phyloP scores from a whole-genome alignment of 805 yeast species.

The Isabelozyma gotoi region DNA sequence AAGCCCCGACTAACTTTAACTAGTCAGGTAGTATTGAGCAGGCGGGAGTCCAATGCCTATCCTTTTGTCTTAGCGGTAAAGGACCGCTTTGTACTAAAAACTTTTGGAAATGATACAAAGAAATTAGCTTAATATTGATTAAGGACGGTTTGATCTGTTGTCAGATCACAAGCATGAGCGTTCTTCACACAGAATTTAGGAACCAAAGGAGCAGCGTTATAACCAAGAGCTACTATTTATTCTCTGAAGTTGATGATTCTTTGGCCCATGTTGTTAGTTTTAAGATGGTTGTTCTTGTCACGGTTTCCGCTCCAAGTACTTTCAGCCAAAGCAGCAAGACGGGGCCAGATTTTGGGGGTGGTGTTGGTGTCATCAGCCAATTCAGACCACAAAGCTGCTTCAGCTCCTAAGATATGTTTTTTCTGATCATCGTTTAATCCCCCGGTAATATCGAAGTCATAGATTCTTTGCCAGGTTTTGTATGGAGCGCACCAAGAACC shows the following conservation, averaged over 20 bases:
- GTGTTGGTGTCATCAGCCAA: no score
- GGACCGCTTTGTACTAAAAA: no score
- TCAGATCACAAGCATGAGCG: constrained; percentile 38
- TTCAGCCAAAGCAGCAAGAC: constrained; percentile 43
- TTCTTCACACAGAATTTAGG: constrained; percentile 35
- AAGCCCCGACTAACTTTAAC: no score
- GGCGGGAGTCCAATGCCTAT: no score
- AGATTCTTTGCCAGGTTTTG: constrained; percentile 44
- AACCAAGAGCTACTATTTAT: constrained; percentile 33
- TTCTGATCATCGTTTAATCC: constrained; percentile 28
- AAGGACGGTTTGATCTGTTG: constrained; percentile 9
- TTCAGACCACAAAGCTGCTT: constrained; percentile 39
- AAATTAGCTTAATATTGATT: no score
- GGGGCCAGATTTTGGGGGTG: constrained; percentile 37
- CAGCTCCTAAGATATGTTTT: constrained; percentile 36
- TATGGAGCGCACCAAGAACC: constrained; percentile 45
- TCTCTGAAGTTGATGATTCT: constrained; percentile 40
- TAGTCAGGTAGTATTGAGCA: no score
- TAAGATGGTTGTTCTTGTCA: constrained; percentile 22
- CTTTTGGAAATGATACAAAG: no score
- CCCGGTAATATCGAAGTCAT: constrained; percentile 31
- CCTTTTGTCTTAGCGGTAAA: no score
- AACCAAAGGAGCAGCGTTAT: constrained; percentile 31
- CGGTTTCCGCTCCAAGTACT: constrained; percentile 41
- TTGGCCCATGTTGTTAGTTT: constrained; percentile 28